A percentile compares a stretch with the other conserved stretches of the same genome.
These are phyloP conservation scores for Fraxinus platypoda DNA, from an alignment of 305 asterid genomes.

Conservation along the genomic window DNA sequence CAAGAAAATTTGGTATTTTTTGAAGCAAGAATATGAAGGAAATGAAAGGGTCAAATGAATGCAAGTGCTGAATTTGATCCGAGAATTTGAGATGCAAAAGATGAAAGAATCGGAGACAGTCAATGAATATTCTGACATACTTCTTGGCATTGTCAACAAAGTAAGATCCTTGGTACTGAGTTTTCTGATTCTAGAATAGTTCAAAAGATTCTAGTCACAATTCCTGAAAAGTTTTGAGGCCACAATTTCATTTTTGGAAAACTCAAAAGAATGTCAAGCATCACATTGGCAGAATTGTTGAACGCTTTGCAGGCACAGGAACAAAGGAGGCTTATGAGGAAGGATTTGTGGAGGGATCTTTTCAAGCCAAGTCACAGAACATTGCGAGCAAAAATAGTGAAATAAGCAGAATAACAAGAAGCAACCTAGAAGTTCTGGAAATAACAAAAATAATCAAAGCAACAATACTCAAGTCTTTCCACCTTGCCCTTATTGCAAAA, in stretches of 20 bases:
- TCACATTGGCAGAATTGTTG: not conserved
- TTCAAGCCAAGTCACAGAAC: not conserved
- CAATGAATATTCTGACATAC: not conserved
- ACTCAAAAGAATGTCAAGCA: not conserved
- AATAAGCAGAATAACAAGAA: not conserved
- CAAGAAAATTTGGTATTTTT: not conserved
- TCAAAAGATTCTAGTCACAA: not conserved
- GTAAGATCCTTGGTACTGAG: slow-evolving; percentile 7
- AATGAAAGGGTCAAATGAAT: not conserved
- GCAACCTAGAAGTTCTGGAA: too few relatives aligned
- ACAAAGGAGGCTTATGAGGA: not conserved
- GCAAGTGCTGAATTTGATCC: not conserved
- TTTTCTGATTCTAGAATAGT: not conserved
- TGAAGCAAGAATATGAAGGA: not conserved
- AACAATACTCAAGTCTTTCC: not conserved
- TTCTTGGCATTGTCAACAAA: slow-evolving; percentile 3
- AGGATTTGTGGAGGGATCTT: not conserved
- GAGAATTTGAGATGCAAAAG: not conserved
- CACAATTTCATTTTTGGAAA: not conserved
- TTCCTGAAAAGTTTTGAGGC: slow-evolving; percentile 4
- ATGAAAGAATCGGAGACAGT: slow-evolving; percentile 15
- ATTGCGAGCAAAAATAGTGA: not conserved
- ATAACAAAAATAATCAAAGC: not conserved
- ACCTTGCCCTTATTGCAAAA: not conserved
- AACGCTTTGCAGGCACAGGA: not conserved